Percentiles rank a stretch among this genome's conserved stretches.
Conservation (phyloP, 306 rosid genomes). For the Vigna reflexopilosa region DNA sequence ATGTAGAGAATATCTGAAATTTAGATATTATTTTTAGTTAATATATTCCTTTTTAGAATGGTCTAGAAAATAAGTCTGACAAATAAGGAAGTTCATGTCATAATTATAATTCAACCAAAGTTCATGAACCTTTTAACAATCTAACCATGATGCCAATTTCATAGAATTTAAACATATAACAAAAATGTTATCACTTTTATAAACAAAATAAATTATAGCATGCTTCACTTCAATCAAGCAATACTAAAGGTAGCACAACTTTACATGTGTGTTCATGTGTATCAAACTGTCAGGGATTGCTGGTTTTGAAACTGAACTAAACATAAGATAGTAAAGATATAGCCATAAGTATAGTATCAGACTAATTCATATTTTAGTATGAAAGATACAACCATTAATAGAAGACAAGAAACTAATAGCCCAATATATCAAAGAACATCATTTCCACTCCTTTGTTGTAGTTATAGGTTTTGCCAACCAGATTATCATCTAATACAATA, state of each 20-base stretch:
- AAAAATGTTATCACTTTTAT: slow-evolving; percentile 10
- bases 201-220: slow-evolving; percentile 18
- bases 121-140: slow-evolving; percentile 33
- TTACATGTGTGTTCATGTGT: background rate
- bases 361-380: slow-evolving; percentile 20
- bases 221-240: slow-evolving; percentile 31
- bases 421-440: slow-evolving; percentile 12
- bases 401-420: background rate
- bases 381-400: slow-evolving; percentile 23
- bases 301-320: slow-evolving; percentile 20
- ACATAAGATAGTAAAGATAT: background rate
- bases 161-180: slow-evolving; percentile 26
- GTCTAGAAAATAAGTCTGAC: background rate
- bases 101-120: slow-evolving; percentile 30
- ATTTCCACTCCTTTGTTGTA: background rate
- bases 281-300: background rate
- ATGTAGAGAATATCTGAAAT: slow-evolving; percentile 15
- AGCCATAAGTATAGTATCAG: slow-evolving; percentile 1
- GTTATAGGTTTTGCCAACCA: slow-evolving; percentile 7
- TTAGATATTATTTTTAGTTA: background rate
- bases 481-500: slow-evolving; percentile 20
- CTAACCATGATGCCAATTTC: slow-evolving; percentile 23
- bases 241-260: slow-evolving; percentile 6
- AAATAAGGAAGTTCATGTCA: slow-evolving; percentile 14
- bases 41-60: slow-evolving; percentile 35